Base-by-base conservation (phyloP, 441 rosid species). In the Capsella rubella region DNA sequence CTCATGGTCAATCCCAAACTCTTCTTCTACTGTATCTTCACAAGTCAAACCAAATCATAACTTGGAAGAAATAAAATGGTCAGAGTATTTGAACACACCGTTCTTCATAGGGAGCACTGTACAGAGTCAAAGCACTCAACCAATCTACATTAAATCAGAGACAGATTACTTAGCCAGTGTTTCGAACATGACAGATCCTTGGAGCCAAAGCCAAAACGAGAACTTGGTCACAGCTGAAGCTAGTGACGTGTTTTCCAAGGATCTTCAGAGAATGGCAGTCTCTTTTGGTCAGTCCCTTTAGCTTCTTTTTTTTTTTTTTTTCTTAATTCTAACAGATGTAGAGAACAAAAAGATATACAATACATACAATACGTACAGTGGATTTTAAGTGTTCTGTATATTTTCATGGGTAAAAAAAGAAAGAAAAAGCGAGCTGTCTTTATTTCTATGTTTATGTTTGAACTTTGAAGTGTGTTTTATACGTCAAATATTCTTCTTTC, bases 31-130 rank as follows among this genome's bases (percentile, higher is more conserved):
- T 59, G 67, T 84, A 14, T 49, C 61, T 39, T 69, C 51, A 16
- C 70, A 68, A 65, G 52, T 51, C 35, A 84, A 81, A 62, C 71
- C 79, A 13, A 83, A 76, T 65, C 73, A 67, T 31, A 79, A 55
- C 50, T 67, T 78, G 0, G 93, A 87, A 45, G 88, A 85, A 7
- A 68, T 82, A 32, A 88, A 87, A 75, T 89, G 93, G 93, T 83
- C 90, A 28, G 93, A 92, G 68, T 86, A 83, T 80, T 70, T 89
- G 77, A 81, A 58, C 69, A 57, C 81, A 51, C 89, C 92, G 18
- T 85, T 84, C 74, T 46, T 82, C 72, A 62, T 73, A 46, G 90
- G 86, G 62, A 81, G n/a, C 69, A 62, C 71, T 42, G 46, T 82
- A 49, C 90, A 80, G 68, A 83, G 50, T 56, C 87, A 84, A 78